A percentile compares a stretch with the other conserved stretches of the same genome.
These are phyloP conservation scores for Sabuloglossum arenarium DNA, from an alignment of 495 filamentous ascomycete species.

Conservation along the genomic window DNA sequence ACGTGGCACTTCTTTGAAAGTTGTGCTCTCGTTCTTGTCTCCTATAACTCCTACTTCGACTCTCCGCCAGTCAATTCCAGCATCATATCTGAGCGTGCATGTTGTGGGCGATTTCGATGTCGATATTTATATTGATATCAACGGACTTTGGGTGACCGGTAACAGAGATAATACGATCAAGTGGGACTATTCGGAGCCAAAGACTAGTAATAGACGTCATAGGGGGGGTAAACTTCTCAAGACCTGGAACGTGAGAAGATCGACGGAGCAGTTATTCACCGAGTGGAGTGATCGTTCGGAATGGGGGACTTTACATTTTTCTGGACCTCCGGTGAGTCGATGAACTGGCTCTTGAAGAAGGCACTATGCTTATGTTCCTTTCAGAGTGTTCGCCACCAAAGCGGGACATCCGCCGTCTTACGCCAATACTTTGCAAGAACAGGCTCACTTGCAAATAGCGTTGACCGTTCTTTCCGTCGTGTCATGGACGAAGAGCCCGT, in stretches of 20 bases:
- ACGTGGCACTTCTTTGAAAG: slow-evolving; percentile 22
- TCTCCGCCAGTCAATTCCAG: slow-evolving; percentile 74
- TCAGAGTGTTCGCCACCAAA: slow-evolving; percentile 41
- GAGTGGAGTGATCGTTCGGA: slow-evolving; percentile 62
- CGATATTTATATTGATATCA: slow-evolving; percentile 72
- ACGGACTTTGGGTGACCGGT: slow-evolving; percentile 78
- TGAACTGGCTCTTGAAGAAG: neutral
- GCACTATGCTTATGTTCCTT: neutral
- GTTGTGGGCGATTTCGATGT: slow-evolving; percentile 51
- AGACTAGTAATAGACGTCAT: slow-evolving; percentile 5
- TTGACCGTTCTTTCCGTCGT: slow-evolving; percentile 41
- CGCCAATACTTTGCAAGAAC: slow-evolving; percentile 53
- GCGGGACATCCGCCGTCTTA: slow-evolving; percentile 44
- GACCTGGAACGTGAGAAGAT: slow-evolving; percentile 42
- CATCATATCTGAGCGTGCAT: slow-evolving; percentile 60
- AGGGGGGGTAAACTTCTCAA: slow-evolving; percentile 22
- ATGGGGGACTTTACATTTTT: slow-evolving; percentile 75
- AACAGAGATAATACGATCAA: slow-evolving; percentile 42
- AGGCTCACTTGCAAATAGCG: slow-evolving; percentile 41
- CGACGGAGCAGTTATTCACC: slow-evolving; percentile 44
- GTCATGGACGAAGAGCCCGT: slow-evolving; percentile 77
- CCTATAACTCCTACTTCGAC: slow-evolving; percentile 88
- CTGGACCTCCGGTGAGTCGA: slow-evolving; percentile 10
- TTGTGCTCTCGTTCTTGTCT: slow-evolving; percentile 74
- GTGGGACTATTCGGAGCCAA: slow-evolving; percentile 31